Base-by-base conservation (phyloP, 1,284 basidiomycete species). In the Cryptococcus jaspeensis region DNA sequence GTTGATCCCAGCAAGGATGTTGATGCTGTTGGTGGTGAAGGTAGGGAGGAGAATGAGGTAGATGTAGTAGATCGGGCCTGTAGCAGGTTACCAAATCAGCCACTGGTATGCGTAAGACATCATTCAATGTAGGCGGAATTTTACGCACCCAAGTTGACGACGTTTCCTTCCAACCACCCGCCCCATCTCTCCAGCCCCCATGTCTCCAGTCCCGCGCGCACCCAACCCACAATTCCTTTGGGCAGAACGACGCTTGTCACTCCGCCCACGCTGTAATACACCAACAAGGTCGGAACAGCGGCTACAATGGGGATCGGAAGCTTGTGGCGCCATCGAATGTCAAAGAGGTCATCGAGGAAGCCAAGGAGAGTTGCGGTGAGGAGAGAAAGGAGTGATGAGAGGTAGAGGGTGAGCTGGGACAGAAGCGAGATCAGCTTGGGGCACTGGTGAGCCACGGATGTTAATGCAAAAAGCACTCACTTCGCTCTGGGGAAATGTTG, bases 311-410 rank as follows among this genome's bases (percentile, higher is more conserved):
- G 96, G 53, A 99, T 96, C 0, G 96, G 96, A 8, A 99, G 78
- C 76, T 99, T 99, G 79, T 98, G 92, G 59, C 96, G 80, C 96
- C 96, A 99, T 12, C 96, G 86, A 64, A 99, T 98, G 74, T 99
- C 96, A 68, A 99, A 99, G 1, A 99, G 84, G 75, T 99, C 96
- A 71, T 99, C 96, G 47, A 98, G 81, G 70, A 99, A 97, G 9
- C 96, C 95, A 2, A 99, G 84, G 61, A 99, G 83, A 0, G 92
- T 93, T 0, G 96, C 94, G 25, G 92, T 90, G 25, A 97, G 79
- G 22, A 99, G 82, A 0, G 90, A 93, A 13, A 99, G 82, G 8
- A 99, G 76, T 1, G 92, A 92, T 0, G 95, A 95, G 16, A 99
- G 83, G 76, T 96, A 99, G 1, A 93, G 85, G 1, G 93, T 85